Base-by-base conservation (phyloP, 176 grass and related monocot species). In the Cocos nucifera region DNA sequence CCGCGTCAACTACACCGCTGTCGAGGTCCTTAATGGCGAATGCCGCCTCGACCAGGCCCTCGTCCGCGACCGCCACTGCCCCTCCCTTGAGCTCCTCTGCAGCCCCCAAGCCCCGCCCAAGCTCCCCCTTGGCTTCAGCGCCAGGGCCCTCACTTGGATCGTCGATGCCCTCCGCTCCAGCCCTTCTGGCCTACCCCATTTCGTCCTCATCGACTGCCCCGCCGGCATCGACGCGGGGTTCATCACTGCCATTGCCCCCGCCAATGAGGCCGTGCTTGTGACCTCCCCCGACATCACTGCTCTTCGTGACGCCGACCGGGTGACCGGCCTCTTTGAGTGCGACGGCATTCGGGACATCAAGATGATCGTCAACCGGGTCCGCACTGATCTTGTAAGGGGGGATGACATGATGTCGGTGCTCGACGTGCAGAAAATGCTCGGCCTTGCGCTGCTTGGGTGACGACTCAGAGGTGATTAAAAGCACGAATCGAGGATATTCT, bases 351-450 rank as follows among this genome's bases (percentile, higher is more conserved):
- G 86, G 35, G 93, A 97, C 51, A 88, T 97, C 56, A 92, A 92
- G 70, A 92, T 97, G 16, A 61, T 97, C 19, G 87, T 97, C 9
- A 97, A 97, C 70, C 75, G 87, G 49, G 92, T 97, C 22, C 80
- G 87, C 5, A 79, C 86, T 0, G 92, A 97, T 62, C 58, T 97
- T 12, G 81, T 97, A 5, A 79, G 67, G 22, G 86, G 92, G 49
- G 92, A 97, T 75, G 87, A 97, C 54, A 97, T 97, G 92, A 97
- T 97, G 92, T 97, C 87, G 14, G 87, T 86, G 0, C 82, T 97
- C 1, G 93, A 97, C 3, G 93, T 97, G 32, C 93, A 91, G 58
- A 84, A 97, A 61, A 97, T 97, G 93, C 81, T 97, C 0, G 93
- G 93, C 0, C 60, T 97, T 35, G 83, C 93, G 2, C 57, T 97